Evolutionary conservation across 1,284 basidiomycete genomes (phyloP).

Genomic region (Leccinum insigne): DNA sequence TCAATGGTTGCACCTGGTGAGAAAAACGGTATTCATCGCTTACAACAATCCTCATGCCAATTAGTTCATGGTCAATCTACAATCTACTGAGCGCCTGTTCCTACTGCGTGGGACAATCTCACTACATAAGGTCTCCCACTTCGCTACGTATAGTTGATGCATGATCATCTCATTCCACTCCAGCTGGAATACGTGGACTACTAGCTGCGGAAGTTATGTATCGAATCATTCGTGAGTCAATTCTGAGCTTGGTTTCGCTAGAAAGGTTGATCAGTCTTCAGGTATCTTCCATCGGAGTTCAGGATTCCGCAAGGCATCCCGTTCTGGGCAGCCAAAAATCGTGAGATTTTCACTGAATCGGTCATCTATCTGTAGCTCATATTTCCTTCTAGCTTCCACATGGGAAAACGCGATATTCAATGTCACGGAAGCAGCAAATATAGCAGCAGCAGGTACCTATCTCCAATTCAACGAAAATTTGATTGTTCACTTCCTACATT

Average conservation of each 20-base stretch:
- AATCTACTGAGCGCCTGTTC: conserved; percentile 31
- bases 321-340: conserved; percentile 25
- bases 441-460: conserved; percentile 14
- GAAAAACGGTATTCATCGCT: neutral
- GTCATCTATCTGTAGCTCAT: conserved; percentile 4
- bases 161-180: conserved; percentile 5
- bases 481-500: neutral
- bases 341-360: conserved; percentile 11
- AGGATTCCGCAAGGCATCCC: conserved; percentile 20
- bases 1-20: conserved; percentile 28
- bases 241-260: neutral
- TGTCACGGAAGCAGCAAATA: conserved; percentile 7
- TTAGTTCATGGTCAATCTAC: conserved; percentile 31
- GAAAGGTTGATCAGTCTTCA: conserved; percentile 6
- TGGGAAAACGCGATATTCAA: conserved; percentile 21
- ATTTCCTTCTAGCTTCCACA: conserved; percentile 13
- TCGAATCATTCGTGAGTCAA: conserved; percentile 24
- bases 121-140: conserved; percentile 17
- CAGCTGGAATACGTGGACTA: conserved; percentile 24
- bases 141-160: neutral
- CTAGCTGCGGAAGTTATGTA: conserved; percentile 14
- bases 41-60: neutral
- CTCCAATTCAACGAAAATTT: neutral
- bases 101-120: conserved; percentile 13
- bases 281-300: conserved; percentile 24